phyloP scores from a whole-genome alignment of 2,329 filamentous ascomycete species.

The Pyrenophora seminiperda region DNA sequence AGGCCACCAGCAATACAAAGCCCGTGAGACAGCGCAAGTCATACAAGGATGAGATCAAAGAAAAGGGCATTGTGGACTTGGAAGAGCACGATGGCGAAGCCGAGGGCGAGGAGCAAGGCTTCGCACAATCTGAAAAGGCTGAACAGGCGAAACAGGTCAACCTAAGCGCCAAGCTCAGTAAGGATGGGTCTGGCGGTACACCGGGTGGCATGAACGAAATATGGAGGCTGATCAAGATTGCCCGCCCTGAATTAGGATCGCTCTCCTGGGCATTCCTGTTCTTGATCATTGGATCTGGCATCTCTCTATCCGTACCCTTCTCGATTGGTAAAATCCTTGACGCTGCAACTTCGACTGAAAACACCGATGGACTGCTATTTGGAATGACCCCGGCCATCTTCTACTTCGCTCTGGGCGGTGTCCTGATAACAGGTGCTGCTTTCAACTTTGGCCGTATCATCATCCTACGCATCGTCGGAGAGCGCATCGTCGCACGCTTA shows the following conservation, averaged over 20 bases:
- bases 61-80: conserved; percentile 41
- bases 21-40: conserved; percentile 35
- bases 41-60: conserved; percentile 48
- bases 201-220: conserved; percentile 72
- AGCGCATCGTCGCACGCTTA: conserved; percentile 88
- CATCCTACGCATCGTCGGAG: conserved; percentile 89
- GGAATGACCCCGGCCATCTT: conserved; percentile 86
- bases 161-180: conserved; percentile 82
- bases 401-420: conserved; percentile 74
- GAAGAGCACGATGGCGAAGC: conserved; percentile 55
- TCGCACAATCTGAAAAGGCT: conserved; percentile 80
- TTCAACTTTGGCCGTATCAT: conserved; percentile 96
- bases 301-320: conserved; percentile 96
- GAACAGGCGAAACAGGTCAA: conserved; percentile 87
- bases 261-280: conserved; percentile 82
- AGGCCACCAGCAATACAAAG: conserved; percentile 27
- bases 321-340: conserved; percentile 96
- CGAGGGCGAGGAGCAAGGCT: conserved; percentile 63
- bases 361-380: conserved; percentile 71
- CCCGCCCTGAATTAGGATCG: conserved; percentile 79
- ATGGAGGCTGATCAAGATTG: conserved; percentile 86
- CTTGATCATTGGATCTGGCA: conserved; percentile 84
- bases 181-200: conserved; percentile 66
- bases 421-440: conserved; percentile 81
- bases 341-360: conserved; percentile 75